phyloP scores from a whole-genome alignment of 371 early-diverging fungal species.

The Apophysomyces sp. region DNA sequence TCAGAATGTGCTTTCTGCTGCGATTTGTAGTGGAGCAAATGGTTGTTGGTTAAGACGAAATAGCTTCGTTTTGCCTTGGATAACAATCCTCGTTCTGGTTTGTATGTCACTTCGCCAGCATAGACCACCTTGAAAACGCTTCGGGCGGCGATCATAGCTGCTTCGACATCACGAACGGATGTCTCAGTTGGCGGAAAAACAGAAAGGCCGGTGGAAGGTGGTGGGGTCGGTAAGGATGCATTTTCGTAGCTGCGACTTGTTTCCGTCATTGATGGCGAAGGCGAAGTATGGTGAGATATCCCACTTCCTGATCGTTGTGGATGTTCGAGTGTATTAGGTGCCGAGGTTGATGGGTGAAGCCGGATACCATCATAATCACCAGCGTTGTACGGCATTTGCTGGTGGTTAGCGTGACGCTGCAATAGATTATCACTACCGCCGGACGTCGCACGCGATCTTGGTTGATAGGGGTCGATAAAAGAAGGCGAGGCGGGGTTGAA shows the following conservation, averaged over 20 bases:
- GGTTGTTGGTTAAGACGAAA: conserved; percentile 33
- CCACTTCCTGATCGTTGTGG: neutral
- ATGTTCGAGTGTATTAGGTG: neutral
- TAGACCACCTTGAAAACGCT: conserved; percentile 22
- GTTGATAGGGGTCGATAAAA: neutral
- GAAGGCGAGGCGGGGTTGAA: neutral
- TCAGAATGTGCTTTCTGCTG: conserved; percentile 28
- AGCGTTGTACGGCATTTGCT: neutral
- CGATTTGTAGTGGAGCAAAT: conserved; percentile 33
- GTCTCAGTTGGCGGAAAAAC: conserved; percentile 18
- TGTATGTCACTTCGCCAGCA: conserved; percentile 28
- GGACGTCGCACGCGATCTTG: neutral
- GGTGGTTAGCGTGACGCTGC: neutral
- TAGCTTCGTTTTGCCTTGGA: conserved; percentile 21
- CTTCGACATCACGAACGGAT: conserved; percentile 1
- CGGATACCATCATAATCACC: neutral
- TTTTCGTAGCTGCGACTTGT: neutral
- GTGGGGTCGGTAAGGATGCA: neutral
- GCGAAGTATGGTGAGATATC: neutral
- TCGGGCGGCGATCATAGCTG: neutral
- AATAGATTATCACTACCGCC: neutral
- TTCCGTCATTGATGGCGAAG: conserved; percentile 1
- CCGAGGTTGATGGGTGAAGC: neutral
- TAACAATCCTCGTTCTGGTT: conserved; percentile 14
- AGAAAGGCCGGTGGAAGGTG: neutral